These are phyloP conservation scores for Aspergillus luchuensis DNA, from an alignment of 2,329 filamentous ascomycete genomes.

Conservation along the genomic window DNA sequence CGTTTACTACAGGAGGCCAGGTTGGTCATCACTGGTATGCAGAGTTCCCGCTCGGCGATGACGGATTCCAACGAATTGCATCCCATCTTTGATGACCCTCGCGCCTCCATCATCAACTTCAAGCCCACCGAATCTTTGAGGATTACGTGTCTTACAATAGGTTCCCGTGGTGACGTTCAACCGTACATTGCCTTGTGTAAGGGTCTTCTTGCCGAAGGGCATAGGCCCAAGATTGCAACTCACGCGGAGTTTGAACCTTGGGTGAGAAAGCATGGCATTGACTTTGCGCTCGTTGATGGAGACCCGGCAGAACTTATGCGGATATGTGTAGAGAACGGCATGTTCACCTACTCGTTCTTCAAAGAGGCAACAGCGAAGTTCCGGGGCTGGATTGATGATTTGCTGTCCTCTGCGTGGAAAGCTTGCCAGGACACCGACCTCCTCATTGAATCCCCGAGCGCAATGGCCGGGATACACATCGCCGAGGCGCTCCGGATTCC, in stretches of 20 bases:
- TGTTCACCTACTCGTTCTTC: slow-evolving; percentile 91
- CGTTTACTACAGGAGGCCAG: slow-evolving; percentile 77
- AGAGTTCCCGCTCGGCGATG: slow-evolving; percentile 27
- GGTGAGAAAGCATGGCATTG: slow-evolving; percentile 91
- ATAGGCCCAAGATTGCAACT: slow-evolving; percentile 83
- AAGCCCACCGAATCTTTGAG: slow-evolving; percentile 77
- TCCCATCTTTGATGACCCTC: slow-evolving; percentile 86
- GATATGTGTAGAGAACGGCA: slow-evolving; percentile 94
- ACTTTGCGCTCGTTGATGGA: slow-evolving; percentile 84
- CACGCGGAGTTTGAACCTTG: slow-evolving; percentile 87
- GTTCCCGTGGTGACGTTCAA: slow-evolving; percentile 92
- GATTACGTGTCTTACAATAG: slow-evolving; percentile 93
- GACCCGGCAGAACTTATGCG: slow-evolving; percentile 94
- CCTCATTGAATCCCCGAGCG: slow-evolving; percentile 90
- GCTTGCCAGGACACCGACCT: slow-evolving; percentile 87
- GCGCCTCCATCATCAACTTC: slow-evolving; percentile 85
- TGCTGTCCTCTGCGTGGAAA: slow-evolving; percentile 77
- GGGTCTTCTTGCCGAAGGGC: slow-evolving; percentile 82
- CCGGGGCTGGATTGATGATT: slow-evolving; percentile 89
- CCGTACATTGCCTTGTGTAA: slow-evolving; percentile 97
- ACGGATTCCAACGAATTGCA: slow-evolving; percentile 54
- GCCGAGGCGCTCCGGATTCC: slow-evolving; percentile 90
- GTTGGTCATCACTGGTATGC: slow-evolving; percentile 44
- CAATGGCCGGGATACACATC: slow-evolving; percentile 97
- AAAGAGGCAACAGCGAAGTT: slow-evolving; percentile 85